Evolutionary conservation across 2,329 filamentous ascomycete genomes (phyloP).

Genomic region (Neonectria magnoliae): DNA sequence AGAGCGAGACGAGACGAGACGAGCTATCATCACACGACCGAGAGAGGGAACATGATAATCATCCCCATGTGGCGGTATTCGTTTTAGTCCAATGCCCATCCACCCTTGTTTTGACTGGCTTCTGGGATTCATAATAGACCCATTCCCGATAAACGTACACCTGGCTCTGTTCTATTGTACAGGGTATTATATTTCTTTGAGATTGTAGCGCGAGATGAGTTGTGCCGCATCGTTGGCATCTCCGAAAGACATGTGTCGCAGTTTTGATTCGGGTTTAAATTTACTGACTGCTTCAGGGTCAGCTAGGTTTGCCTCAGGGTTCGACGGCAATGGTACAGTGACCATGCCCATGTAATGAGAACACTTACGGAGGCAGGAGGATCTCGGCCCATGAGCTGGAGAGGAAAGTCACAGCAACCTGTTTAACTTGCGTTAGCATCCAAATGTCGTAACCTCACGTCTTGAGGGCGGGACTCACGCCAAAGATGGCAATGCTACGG

Average conservation of each 20-base stretch:
- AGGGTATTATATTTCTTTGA: constrained; percentile 30
- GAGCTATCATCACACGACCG: background rate
- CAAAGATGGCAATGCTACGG: constrained; percentile 73
- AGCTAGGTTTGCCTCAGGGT: constrained; percentile 13
- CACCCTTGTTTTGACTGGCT: constrained; percentile 34
- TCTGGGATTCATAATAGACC: constrained; percentile 23
- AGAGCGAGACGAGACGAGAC: background rate
- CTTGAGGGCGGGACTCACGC: constrained; percentile 59
- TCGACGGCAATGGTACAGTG: background rate
- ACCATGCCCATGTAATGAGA: background rate
- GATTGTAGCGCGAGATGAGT: background rate
- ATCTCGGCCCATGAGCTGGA: constrained; percentile 74
- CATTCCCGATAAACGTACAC: constrained; percentile 43
- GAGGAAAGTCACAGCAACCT: constrained; percentile 74
- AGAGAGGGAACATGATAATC: background rate
- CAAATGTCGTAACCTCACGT: background rate
- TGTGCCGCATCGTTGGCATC: background rate
- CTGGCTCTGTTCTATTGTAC: constrained; percentile 41
- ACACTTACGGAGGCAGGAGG: constrained; percentile 70
- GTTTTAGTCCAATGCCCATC: constrained; percentile 28
- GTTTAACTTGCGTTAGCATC: constrained; percentile 16
- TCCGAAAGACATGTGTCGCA: background rate
- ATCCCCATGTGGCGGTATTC: constrained; percentile 23
- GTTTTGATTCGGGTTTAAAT: constrained; percentile 23
- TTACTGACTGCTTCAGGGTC: constrained; percentile 38